Evolutionary conservation across 148 eudicot species (phyloP).

Genomic region (Rhododendron henanense): DNA sequence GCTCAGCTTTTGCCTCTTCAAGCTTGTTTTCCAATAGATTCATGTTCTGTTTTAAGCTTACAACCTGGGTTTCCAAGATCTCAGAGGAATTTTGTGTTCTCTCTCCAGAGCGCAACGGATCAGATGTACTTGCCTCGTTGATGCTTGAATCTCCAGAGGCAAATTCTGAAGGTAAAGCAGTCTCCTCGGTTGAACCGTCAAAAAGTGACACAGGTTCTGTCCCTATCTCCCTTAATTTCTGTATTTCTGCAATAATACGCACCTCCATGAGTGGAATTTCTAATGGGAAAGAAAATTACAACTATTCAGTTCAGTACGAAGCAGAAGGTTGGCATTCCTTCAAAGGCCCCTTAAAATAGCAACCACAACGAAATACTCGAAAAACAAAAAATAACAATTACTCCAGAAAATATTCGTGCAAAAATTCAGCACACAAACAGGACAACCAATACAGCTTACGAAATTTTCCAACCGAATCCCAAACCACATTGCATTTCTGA

Average conservation of each 20-base stretch:
- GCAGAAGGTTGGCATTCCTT: background rate
- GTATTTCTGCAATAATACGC: constrained; percentile 52
- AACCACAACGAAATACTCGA: background rate
- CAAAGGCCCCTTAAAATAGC: background rate
- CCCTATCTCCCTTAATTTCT: constrained; percentile 65
- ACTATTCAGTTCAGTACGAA: background rate
- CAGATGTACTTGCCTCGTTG: constrained; percentile 20
- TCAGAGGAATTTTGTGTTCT: background rate
- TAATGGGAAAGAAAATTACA: background rate
- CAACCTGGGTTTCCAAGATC: constrained; percentile 18
- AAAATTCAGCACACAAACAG: background rate
- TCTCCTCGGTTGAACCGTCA: constrained; percentile 26
- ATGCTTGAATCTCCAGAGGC: constrained; percentile 17
- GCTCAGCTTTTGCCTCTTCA: constrained; percentile 37
- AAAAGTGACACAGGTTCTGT: constrained; percentile 32
- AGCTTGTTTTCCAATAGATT: constrained; percentile 43
- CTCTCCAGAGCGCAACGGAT: constrained; percentile 17
- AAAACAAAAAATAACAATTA: background rate
- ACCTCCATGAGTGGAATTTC: background rate
- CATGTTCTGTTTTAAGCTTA: constrained; percentile 24
- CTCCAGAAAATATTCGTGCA: background rate
- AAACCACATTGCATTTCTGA: background rate
- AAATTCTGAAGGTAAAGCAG: constrained; percentile 13
- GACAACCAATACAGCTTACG: background rate
- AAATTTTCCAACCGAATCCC: background rate